Evolutionary conservation across 1,139 yeast genomes (phyloP), one percentile per base, ranked within the genome.

Genomic region (Sugiyamaella paludigena): DNA sequence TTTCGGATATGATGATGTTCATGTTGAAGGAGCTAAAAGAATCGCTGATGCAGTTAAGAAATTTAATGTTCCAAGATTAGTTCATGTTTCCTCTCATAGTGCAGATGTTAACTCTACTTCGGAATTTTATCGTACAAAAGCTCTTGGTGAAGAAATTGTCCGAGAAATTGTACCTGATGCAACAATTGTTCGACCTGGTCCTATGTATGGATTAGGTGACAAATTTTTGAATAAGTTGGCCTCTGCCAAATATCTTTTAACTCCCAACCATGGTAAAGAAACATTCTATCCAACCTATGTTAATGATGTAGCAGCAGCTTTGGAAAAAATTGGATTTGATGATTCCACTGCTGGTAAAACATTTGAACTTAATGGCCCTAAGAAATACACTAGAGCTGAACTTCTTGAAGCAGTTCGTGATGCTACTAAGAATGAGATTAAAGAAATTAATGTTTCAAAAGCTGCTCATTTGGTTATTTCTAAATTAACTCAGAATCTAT

Each of bases 181-280:
- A 43, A 87, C 95, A 32, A 86, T 87, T 63, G 94, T 87, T 38
- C 82, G 96, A 68, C 96, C 96, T 10, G 81, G 87, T 16, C 88
- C 87, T 54, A 77, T 87, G 80, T 87, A 71, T 64, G 95, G 95
- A 37, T 76, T 84, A 65, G 86, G 84, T 65, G 92, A 86, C 66
- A 74, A 77, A 57, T 80, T 87, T 65, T 74, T 87, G 61, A 83
- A 82, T 70, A 77, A 77, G 64, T 73, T 86, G 65, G 81, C 78
- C 40, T 66, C 72, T 48, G 57, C 62, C 30, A 73, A 77, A 59
- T 76, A 78, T 62, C 71, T 79, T 72, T 76, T 84, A 74, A 75
- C 83, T 40, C 83, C 87, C 48, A 80, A 84, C 68, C 77, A 76
- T 64, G 79, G 81, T 67, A 78, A 79, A 56, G 84, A 82, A 68